Percentiles rank a stretch among this genome's conserved stretches.
Evolutionary conservation across 1,139 yeast species (phyloP).

Genomic region (Saccharomyces uvarum): DNA sequence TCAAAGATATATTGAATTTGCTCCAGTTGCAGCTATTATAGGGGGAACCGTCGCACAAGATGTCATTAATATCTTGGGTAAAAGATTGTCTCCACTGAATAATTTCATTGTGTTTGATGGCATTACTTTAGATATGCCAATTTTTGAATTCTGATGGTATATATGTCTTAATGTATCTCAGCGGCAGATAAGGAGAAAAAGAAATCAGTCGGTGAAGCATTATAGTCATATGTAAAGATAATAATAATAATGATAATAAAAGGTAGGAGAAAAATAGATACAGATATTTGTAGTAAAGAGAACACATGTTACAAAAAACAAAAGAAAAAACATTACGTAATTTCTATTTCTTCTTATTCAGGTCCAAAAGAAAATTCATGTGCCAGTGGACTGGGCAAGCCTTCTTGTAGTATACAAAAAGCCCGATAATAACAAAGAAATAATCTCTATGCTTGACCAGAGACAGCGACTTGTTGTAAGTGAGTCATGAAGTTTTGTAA

Average conservation of each 20-base stretch:
- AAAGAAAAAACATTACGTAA: not conserved
- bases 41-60: constrained; percentile 93
- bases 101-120: constrained; percentile 77
- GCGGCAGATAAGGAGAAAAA: not conserved
- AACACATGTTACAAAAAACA: not conserved
- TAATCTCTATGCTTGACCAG: constrained; percentile 32
- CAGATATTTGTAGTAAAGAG: not conserved
- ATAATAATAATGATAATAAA: not conserved
- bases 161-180: not conserved
- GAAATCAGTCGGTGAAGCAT: not conserved
- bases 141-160: constrained; percentile 38
- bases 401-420: not conserved
- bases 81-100: constrained; percentile 73
- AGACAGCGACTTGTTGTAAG: constrained; percentile 73
- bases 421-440: not conserved
- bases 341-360: not conserved
- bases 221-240: not conserved
- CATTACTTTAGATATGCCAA: constrained; percentile 62
- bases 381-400: not conserved
- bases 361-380: not conserved
- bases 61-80: constrained; percentile 71
- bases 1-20: constrained; percentile 61
- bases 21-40: constrained; percentile 79
- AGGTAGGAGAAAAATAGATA: not conserved
- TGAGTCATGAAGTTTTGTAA: constrained; percentile 88